Conservation (phyloP, 164 flowering plant genomes). For the Macadamia tetraphylla region DNA sequence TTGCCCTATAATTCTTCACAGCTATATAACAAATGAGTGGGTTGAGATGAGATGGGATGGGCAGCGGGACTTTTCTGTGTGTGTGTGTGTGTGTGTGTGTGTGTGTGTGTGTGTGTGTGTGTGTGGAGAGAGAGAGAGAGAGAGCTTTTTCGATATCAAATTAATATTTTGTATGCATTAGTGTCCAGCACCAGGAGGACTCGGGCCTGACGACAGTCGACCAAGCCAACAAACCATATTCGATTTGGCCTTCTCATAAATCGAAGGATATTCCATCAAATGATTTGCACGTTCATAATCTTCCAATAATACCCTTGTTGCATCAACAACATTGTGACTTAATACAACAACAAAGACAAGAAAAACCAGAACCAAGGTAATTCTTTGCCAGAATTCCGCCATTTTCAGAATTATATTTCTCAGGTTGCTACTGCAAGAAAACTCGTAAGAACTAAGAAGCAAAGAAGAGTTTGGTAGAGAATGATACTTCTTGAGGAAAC, state of each 20-base stretch:
- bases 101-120: too few relatives aligned
- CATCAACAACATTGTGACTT: constrained; percentile 1
- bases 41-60: too few relatives aligned
- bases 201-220: constrained; percentile 35
- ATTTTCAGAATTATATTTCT: background rate
- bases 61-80: too few relatives aligned
- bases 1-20: too few relatives aligned
- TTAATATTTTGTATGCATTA: background rate
- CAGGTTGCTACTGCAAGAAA: too few relatives aligned
- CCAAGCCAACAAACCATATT: constrained; percentile 30
- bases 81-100: too few relatives aligned
- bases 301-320: constrained; percentile 20
- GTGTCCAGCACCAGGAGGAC: constrained; percentile 48
- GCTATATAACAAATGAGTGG: too few relatives aligned
- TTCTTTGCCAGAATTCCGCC: background rate
- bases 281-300: constrained; percentile 29
- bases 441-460: background rate
- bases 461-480: too few relatives aligned
- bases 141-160: too few relatives aligned
- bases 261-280: constrained; percentile 18
- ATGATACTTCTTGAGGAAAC: too few relatives aligned
- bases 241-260: constrained; percentile 27
- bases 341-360: background rate
- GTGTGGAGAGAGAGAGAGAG: too few relatives aligned
- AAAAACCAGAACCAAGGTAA: constrained; percentile 1